These are phyloP conservation scores for Obelidium mucronatum DNA, from an alignment of 192 early-diverging fungal genomes.

Conservation along the genomic window DNA sequence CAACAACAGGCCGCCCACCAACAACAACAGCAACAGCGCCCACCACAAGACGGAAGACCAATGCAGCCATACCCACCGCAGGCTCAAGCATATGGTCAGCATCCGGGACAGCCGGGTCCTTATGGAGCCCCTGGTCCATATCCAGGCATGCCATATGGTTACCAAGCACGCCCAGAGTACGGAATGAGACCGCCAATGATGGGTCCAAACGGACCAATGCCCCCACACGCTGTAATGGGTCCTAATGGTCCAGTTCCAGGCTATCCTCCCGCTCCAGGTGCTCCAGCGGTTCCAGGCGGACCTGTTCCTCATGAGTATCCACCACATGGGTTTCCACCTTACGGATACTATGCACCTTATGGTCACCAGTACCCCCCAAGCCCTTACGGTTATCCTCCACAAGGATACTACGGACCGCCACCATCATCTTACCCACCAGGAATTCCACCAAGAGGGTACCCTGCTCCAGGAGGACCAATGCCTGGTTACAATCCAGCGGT, in stretches of 20 bases:
- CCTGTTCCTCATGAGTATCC: background rate
- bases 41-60: background rate
- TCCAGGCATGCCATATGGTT: background rate
- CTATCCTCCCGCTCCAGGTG: background rate
- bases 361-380: slow-evolving; percentile 1
- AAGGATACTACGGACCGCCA: slow-evolving; percentile 25
- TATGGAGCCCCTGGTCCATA: slow-evolving; percentile 3
- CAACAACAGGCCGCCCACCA: background rate
- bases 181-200: background rate
- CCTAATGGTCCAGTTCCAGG: background rate
- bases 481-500: background rate
- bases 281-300: background rate
- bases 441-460: background rate
- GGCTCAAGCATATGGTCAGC: background rate
- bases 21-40: slow-evolving; percentile 12
- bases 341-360: slow-evolving; percentile 13
- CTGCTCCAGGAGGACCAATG: background rate
- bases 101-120: no score
- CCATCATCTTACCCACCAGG: background rate
- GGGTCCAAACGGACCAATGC: no score
- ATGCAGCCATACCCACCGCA: slow-evolving; percentile 13
- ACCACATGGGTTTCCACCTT: slow-evolving; percentile 3
- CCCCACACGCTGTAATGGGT: background rate
- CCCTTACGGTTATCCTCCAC: slow-evolving; percentile 33
- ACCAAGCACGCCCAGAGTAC: background rate